phyloP scores from a whole-genome alignment of 2,329 filamentous ascomycete genomes.

The Exophiala mesophila region DNA sequence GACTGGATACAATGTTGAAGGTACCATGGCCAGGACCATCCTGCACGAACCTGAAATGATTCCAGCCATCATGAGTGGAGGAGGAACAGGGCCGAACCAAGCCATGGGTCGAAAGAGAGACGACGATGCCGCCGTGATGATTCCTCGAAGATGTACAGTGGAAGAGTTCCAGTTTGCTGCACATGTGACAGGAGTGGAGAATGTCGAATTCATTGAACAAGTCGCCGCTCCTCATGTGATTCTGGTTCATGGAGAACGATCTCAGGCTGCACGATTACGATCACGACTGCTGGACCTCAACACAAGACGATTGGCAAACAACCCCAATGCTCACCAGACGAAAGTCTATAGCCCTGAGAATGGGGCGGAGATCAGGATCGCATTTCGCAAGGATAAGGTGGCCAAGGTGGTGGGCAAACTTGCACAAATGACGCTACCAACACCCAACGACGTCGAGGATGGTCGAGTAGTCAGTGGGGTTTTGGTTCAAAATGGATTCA shows the following conservation, averaged over 20 bases:
- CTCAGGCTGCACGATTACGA: slow-evolving; percentile 96
- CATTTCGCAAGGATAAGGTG: slow-evolving; percentile 91
- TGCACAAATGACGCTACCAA: slow-evolving; percentile 70
- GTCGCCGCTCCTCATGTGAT: slow-evolving; percentile 90
- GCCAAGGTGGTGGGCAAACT: slow-evolving; percentile 95
- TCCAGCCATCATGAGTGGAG: slow-evolving; percentile 82
- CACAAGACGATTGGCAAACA: slow-evolving; percentile 38
- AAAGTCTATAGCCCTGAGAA: slow-evolving; percentile 94
- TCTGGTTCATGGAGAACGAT: slow-evolving; percentile 91
- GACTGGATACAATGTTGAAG: slow-evolving; percentile 96
- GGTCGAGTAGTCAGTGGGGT: slow-evolving; percentile 74
- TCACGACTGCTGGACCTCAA: slow-evolving; percentile 93
- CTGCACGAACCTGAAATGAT: slow-evolving; percentile 94
- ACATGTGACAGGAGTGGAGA: slow-evolving; percentile 93
- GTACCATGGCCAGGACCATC: slow-evolving; percentile 95
- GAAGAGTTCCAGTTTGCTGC: slow-evolving; percentile 94
- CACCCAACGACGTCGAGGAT: slow-evolving; percentile 42
- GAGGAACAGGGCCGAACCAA: slow-evolving; percentile 49
- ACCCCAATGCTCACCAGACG: slow-evolving; percentile 68
- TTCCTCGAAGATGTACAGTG: slow-evolving; percentile 85
- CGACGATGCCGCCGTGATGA: slow-evolving; percentile 76
- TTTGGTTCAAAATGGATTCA: slow-evolving; percentile 95
- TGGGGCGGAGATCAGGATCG: slow-evolving; percentile 89
- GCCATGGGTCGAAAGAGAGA: slow-evolving; percentile 58
- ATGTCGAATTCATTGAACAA: slow-evolving; percentile 94